phyloP scores from a whole-genome alignment of 129 eudicot species.

The carrot (Daucus carota) region DH1_v3.0 NC_030384.2:28774501-28775000 shows the following conservation, averaged over 20 bases:
- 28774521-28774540: neutral
- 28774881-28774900: neutral
- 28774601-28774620: neutral
- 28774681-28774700: neutral
- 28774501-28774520: neutral
- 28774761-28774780: neutral
- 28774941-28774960: too few relatives aligned
- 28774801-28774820: neutral
- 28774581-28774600: neutral
- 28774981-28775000: too few relatives aligned
- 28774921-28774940: too few relatives aligned
- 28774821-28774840: too few relatives aligned
- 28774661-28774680: neutral
- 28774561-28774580: neutral
- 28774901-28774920: neutral
- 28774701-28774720: neutral
- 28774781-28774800: neutral
- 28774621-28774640: neutral
- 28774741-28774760: neutral
- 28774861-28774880: neutral
- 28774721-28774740: neutral
- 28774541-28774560: accelerated
- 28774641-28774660: neutral
- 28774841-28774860: neutral
- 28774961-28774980: too few relatives aligned